phyloP scores from a whole-genome alignment of 345 rosid genomes.

The Reutealis trisperma region DNA sequence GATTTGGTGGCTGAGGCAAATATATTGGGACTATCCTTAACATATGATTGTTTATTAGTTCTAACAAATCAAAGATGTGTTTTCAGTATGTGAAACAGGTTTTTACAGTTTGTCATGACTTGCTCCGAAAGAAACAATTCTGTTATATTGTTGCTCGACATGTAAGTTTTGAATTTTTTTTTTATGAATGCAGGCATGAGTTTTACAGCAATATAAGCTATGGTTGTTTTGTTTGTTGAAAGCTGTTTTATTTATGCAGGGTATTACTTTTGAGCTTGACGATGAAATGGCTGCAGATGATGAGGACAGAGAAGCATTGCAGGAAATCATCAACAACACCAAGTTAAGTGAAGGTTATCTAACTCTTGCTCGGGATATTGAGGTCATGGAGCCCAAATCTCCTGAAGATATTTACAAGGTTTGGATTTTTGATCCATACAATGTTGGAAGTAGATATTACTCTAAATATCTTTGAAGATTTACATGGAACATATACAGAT shows the following conservation, averaged over 20 bases:
- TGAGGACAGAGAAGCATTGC: slow-evolving; percentile 61
- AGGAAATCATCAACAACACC: slow-evolving; percentile 77
- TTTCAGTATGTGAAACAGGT: slow-evolving; percentile 80
- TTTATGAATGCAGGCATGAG: neutral
- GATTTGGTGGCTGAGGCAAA: neutral
- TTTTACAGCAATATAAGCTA: neutral
- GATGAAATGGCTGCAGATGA: slow-evolving; percentile 62
- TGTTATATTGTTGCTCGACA: slow-evolving; percentile 89
- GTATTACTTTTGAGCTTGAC: slow-evolving; percentile 71
- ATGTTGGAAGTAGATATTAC: neutral
- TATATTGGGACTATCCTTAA: neutral
- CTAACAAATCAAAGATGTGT: neutral
- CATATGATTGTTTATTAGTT: neutral
- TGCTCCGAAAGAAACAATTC: slow-evolving; percentile 74
- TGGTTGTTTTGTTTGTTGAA: slow-evolving; percentile 12
- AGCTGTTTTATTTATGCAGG: slow-evolving; percentile 45
- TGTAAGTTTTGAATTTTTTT: slow-evolving; percentile 49
- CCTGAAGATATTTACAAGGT: slow-evolving; percentile 99
- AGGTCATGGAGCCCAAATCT: slow-evolving; percentile 98
- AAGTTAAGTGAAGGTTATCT: slow-evolving; percentile 91
- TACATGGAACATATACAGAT: neutral
- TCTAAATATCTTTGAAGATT: neutral
- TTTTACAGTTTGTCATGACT: slow-evolving; percentile 71
- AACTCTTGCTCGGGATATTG: slow-evolving; percentile 94
- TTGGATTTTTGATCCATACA: slow-evolving; percentile 6